phyloP scores from a whole-genome alignment of 2,329 filamentous ascomycete genomes.

The Fusarium compactum region DNA sequence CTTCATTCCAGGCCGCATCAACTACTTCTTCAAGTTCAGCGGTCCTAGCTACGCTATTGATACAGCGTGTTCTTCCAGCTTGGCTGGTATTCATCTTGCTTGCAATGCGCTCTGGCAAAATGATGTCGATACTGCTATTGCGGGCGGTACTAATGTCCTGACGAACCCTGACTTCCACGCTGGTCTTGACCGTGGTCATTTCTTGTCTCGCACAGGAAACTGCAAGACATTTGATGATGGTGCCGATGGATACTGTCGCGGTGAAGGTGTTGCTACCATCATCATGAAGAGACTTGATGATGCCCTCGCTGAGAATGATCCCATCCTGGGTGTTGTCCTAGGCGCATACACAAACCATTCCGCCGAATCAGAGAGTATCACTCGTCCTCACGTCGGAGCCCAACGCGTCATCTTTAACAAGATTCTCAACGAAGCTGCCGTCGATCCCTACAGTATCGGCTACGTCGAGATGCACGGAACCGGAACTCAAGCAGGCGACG shows the following conservation, averaged over 20 bases:
- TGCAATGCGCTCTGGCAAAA: slow-evolving; percentile 77
- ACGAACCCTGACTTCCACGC: slow-evolving; percentile 75
- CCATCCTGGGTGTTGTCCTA: slow-evolving; percentile 71
- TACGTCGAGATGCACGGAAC: slow-evolving; percentile 90
- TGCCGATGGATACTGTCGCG: slow-evolving; percentile 70
- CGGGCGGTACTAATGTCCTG: slow-evolving; percentile 78
- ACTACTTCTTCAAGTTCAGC: slow-evolving; percentile 82
- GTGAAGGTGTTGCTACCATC: slow-evolving; percentile 61
- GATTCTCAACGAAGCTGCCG: slow-evolving; percentile 77
- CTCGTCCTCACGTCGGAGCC: slow-evolving; percentile 73
- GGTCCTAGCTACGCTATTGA: slow-evolving; percentile 80
- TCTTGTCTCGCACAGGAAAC: slow-evolving; percentile 63
- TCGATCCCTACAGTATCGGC: slow-evolving; percentile 80
- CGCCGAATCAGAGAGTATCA: slow-evolving; percentile 77
- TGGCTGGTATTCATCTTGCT: slow-evolving; percentile 76
- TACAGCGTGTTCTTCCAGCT: slow-evolving; percentile 82
- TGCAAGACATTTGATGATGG: slow-evolving; percentile 66
- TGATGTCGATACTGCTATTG: slow-evolving; percentile 84
- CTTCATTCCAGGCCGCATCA: slow-evolving; percentile 71
- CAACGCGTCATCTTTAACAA: slow-evolving; percentile 72
- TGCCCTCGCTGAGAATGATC: slow-evolving; percentile 69
- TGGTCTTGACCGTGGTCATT: slow-evolving; percentile 73
- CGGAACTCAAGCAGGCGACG: slow-evolving; percentile 88
- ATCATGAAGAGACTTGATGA: slow-evolving; percentile 65
- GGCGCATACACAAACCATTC: slow-evolving; percentile 78